Evolutionary conservation across 2,329 filamentous ascomycete species (phyloP).

Genomic region (Epichloe bromicola): DNA sequence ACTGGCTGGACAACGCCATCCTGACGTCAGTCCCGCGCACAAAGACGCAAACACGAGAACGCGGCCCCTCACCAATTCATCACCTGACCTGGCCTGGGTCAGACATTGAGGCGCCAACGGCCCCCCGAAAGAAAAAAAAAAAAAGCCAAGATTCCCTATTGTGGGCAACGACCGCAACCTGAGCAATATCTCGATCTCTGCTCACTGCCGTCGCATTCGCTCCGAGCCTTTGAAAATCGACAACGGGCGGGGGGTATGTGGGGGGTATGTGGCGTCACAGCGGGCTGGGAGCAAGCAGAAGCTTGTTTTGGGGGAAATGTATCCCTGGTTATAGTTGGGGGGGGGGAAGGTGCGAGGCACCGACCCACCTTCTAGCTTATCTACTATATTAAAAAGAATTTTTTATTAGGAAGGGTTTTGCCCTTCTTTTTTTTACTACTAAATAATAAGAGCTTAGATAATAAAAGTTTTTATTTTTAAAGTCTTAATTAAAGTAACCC

Average conservation of each 20-base stretch:
- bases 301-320: background rate
- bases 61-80: background rate
- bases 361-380: no score
- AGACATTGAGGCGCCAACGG: background rate
- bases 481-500: no score
- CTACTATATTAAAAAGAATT: no score
- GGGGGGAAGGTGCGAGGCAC: no score
- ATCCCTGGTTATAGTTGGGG: background rate
- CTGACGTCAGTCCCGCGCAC: background rate
- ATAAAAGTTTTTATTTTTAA: no score
- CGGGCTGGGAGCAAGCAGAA: no score
- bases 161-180: background rate
- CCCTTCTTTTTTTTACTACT: no score
- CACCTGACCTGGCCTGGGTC: background rate
- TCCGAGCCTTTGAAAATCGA: background rate
- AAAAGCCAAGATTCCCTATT: background rate
- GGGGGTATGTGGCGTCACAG: no score
- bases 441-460: no score
- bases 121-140: background rate
- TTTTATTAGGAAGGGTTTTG: no score
- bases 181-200: background rate
- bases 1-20: background rate
- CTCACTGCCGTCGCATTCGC: conserved; percentile 1
- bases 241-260: no score
- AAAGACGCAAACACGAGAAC: background rate